phyloP scores from a whole-genome alignment of 139 green algal species.

The Pleodorina starrii region DNA sequence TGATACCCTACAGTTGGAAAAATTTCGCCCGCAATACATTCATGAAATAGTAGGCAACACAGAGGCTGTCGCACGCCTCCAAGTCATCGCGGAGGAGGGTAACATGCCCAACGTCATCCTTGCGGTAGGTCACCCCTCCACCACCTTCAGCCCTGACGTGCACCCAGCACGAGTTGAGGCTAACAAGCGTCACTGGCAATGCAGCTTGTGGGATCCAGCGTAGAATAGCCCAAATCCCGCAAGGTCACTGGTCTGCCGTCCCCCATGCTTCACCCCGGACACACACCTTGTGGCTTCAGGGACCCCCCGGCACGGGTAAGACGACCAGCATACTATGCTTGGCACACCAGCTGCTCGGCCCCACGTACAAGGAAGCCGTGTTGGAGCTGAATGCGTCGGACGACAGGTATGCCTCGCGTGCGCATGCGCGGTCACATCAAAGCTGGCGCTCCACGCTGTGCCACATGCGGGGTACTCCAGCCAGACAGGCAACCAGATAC shows the following conservation, averaged over 20 bases:
- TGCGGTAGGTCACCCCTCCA: slow-evolving; percentile 64
- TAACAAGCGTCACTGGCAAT: too few species aligned
- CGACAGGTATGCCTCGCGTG: slow-evolving; percentile 72
- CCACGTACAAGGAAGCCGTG: slow-evolving; percentile 90
- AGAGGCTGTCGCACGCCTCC: slow-evolving; percentile 93
- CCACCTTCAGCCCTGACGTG: too few species aligned
- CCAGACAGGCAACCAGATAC: too few species aligned
- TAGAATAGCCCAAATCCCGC: too few species aligned
- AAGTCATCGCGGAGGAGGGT: slow-evolving; percentile 93
- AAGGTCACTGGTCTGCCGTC: neutral
- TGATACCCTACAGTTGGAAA: slow-evolving; percentile 90
- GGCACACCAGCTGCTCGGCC: slow-evolving; percentile 91
- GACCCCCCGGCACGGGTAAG: slow-evolving; percentile 97
- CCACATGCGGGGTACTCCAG: too few species aligned
- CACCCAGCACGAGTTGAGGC: too few species aligned
- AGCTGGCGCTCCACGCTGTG: too few species aligned
- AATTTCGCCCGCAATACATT: slow-evolving; percentile 92
- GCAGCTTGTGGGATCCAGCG: too few species aligned
- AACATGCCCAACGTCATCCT: slow-evolving; percentile 99
- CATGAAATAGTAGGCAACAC: slow-evolving; percentile 96
- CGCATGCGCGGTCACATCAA: neutral
- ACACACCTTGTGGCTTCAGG: slow-evolving; percentile 65
- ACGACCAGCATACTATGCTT: slow-evolving; percentile 96
- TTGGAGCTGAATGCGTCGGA: slow-evolving; percentile 99
- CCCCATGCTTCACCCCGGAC: neutral